Base-by-base conservation (phyloP, 2,329 filamentous ascomycete species). In the Lachnellula cervina region DNA sequence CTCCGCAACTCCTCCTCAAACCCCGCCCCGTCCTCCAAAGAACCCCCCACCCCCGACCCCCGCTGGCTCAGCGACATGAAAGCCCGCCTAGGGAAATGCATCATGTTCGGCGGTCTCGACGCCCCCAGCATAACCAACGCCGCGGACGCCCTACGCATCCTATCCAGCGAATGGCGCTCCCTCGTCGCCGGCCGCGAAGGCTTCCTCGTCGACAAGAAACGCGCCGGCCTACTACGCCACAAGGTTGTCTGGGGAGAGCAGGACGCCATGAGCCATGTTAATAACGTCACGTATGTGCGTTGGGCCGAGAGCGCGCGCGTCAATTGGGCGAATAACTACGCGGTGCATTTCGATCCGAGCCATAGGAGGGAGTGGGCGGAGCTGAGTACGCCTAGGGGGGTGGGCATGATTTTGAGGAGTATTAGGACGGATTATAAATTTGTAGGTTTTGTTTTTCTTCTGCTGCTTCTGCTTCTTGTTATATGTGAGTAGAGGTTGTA, bases 381-480 rank as follows among this genome's bases (percentile, higher is more conserved):
- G 48, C 74, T 96, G 42, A 82, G 88, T 74, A 84, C 80, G 14
- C 83, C 87, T 0, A 79, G 74, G 23, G 80, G 80, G 1, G 76
- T 84, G 17, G 91, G 92, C 0, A 70, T 96, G 54, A 94, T 96
- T 57, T 72, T 96, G 67, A 81, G 84, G 64, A 90, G 85, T 63
- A 90, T 96, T 62, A 87, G 81, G 64, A 86, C 88, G 0, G 87
- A 95, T 62, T 96, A 88, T 72, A 96, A 96, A 74, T 91, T 95
- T 74, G 90, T 94, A 69, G 61, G 86, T 77, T 17, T 38, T 32
- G 19, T 34, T 21, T 16, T 43, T 38, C 37, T 44, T 19, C n/a
- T n/a, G n/a, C n/a, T n/a, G n/a, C n/a, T n/a, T n/a, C n/a, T n/a
- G n/a, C 32, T 32, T 19, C 59, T 46, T 50, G 21, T 37, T 43